These are phyloP conservation scores for Aspergillus cavernicola DNA, from an alignment of 495 filamentous ascomycete genomes.

Conservation along the genomic window DNA sequence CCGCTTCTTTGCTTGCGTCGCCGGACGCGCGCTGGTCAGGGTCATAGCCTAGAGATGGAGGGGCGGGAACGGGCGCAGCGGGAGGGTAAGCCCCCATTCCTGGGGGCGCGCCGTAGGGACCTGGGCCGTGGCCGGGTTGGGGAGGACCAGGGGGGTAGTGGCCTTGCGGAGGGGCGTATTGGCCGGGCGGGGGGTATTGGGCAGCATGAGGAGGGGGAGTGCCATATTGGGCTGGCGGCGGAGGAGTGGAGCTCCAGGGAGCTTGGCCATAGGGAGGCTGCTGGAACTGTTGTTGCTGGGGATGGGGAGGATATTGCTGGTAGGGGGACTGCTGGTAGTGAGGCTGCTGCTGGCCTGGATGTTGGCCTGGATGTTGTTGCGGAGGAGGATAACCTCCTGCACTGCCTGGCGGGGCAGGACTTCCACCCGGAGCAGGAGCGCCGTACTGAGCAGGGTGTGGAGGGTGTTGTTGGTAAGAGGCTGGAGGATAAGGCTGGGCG, in stretches of 20 bases:
- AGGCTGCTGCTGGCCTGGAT: background rate
- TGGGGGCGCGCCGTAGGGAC: conserved; percentile 5
- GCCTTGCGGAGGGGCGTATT: conserved; percentile 5
- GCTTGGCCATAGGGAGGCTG: conserved; percentile 6
- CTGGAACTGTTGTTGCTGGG: conserved; percentile 5
- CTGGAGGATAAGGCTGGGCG: conserved; percentile 5
- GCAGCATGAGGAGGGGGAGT: conserved; percentile 5
- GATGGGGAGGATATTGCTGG: conserved; percentile 2
- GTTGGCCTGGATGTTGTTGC: background rate
- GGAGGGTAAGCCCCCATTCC: background rate
- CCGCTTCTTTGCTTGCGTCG: conserved; percentile 57
- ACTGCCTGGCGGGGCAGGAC: background rate
- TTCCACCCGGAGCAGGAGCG: background rate
- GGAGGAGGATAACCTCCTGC: conserved; percentile 3
- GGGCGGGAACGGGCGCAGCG: conserved; percentile 11
- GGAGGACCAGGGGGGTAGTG: conserved; percentile 1
- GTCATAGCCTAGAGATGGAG: conserved; percentile 54
- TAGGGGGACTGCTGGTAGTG: background rate
- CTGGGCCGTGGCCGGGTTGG: background rate
- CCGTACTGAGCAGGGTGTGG: background rate
- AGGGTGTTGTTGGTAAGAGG: conserved; percentile 3
- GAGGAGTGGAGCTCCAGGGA: conserved; percentile 1
- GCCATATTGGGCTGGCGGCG: conserved; percentile 1
- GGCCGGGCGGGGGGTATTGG: background rate
- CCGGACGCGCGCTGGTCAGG: conserved; percentile 53